phyloP scores from a whole-genome alignment of 2,329 filamentous ascomycete genomes.

The Plectosphaerella cucumerina region DNA sequence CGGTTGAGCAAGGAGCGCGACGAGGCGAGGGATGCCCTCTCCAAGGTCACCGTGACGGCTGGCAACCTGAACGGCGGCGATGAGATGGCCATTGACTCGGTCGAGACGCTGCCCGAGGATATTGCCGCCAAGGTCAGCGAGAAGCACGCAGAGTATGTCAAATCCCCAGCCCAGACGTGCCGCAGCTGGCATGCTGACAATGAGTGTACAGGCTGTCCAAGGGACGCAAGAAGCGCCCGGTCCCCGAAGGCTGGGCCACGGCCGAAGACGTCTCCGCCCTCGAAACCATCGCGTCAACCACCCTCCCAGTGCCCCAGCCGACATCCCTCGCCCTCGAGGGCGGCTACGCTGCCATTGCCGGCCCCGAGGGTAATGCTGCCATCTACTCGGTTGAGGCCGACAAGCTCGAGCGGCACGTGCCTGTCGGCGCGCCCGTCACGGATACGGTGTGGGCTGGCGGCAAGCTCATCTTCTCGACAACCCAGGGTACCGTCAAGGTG shows the following conservation, averaged over 20 bases:
- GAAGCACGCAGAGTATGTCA: constrained; percentile 71
- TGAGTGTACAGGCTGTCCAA: constrained; percentile 65
- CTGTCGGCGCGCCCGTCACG: constrained; percentile 66
- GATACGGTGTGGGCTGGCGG: constrained; percentile 60
- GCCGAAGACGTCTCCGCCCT: constrained; percentile 61
- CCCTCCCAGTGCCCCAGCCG: constrained; percentile 42
- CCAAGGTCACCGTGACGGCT: constrained; percentile 71
- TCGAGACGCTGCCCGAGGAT: constrained; percentile 67
- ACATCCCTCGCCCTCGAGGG: constrained; percentile 49
- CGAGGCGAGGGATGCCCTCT: constrained; percentile 84
- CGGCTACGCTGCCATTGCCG: constrained; percentile 68
- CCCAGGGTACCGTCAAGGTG: constrained; percentile 74
- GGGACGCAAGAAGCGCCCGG: constrained; percentile 81
- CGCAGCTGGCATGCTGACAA: neutral
- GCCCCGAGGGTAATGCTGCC: constrained; percentile 67
- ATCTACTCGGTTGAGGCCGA: constrained; percentile 71
- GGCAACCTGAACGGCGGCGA: constrained; percentile 59
- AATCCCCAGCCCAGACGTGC: neutral
- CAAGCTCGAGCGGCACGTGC: constrained; percentile 62
- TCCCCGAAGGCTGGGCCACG: constrained; percentile 82
- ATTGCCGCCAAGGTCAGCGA: constrained; percentile 71
- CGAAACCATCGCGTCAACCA: constrained; percentile 37
- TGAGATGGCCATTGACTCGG: constrained; percentile 84
- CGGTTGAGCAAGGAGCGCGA: constrained; percentile 87
- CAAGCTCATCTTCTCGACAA: constrained; percentile 68